These are phyloP conservation scores for Gossypium aridum DNA, from an alignment of 441 rosid genomes.

Conservation along the genomic window DNA sequence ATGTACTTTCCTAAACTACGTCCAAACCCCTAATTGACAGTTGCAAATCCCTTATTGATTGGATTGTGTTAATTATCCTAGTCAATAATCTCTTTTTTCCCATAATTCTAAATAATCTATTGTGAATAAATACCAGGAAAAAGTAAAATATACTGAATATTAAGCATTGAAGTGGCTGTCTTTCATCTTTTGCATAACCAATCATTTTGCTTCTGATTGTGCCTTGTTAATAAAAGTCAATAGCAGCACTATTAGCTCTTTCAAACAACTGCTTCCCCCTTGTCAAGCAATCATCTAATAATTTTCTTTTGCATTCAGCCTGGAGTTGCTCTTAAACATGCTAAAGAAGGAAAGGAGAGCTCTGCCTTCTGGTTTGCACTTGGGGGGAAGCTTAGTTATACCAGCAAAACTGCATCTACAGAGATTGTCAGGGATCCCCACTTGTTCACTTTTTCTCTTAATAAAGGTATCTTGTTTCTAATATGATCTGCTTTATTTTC, in stretches of 20 bases:
- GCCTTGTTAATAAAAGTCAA: background rate
- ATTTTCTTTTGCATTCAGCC: constrained; percentile 42
- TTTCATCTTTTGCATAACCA: background rate
- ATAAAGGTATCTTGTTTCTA: constrained; percentile 49
- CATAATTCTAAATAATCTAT: background rate
- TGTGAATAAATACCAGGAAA: background rate
- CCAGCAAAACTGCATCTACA: constrained; percentile 54
- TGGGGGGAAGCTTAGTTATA: constrained; percentile 94
- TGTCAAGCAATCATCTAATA: constrained; percentile 5
- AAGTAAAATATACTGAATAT: background rate
- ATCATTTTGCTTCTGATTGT: background rate
- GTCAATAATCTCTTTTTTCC: background rate
- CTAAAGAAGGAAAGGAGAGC: constrained; percentile 99
- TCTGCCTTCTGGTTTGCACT: constrained; percentile 94
- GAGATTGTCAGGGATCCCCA: constrained; percentile 85
- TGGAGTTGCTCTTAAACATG: constrained; percentile 77
- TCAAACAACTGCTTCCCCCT: background rate
- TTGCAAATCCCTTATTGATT: background rate
- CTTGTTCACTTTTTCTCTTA: constrained; percentile 60
- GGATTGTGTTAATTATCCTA: background rate
- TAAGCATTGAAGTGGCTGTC: background rate
- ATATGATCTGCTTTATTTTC: background rate
- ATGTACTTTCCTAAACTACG: background rate
- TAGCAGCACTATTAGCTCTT: background rate
- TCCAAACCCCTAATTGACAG: background rate